Percentiles rank a stretch among this genome's conserved stretches.
Conservation (phyloP, 1,139 yeast species). For the Nadsonia commutata region DNA sequence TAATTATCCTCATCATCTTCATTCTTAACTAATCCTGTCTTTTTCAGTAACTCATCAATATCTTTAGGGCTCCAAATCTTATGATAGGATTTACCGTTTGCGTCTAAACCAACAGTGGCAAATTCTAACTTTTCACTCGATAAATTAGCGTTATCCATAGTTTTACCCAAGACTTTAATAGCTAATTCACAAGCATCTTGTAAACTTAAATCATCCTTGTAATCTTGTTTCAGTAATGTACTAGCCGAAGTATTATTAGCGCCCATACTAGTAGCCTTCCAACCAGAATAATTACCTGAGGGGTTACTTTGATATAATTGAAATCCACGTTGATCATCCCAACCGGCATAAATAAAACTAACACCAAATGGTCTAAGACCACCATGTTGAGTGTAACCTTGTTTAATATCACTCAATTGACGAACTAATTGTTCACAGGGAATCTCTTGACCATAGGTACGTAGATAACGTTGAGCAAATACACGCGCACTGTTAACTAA, state of each 20-base stretch:
- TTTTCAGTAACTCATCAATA: constrained; percentile 58
- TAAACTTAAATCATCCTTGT: constrained; percentile 64
- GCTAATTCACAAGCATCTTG: constrained; percentile 81
- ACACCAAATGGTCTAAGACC: constrained; percentile 98
- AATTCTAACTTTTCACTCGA: constrained; percentile 83
- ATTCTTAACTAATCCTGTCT: constrained; percentile 51
- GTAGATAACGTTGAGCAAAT: constrained; percentile 69
- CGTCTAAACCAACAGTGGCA: constrained; percentile 51
- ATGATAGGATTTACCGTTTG: constrained; percentile 40
- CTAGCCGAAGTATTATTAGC: constrained; percentile 95
- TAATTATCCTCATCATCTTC: constrained; percentile 34
- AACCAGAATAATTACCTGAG: constrained; percentile 92
- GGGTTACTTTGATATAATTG: constrained; percentile 94
- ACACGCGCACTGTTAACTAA: constrained; percentile 79
- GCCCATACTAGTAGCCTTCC: constrained; percentile 97
- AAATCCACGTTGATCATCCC: constrained; percentile 78
- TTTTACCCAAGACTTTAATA: constrained; percentile 79
- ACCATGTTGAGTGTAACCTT: constrained; percentile 97
- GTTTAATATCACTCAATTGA: constrained; percentile 82
- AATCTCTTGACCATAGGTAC: constrained; percentile 77
- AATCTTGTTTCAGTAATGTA: constrained; percentile 87
- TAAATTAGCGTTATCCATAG: constrained; percentile 79
- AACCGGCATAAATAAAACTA: constrained; percentile 89
- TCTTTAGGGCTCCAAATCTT: constrained; percentile 71
- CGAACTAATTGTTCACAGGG: constrained; percentile 87